Conservation (phyloP, 202 grass and related monocot species). For the Dendrocalamus latiflorus region DNA sequence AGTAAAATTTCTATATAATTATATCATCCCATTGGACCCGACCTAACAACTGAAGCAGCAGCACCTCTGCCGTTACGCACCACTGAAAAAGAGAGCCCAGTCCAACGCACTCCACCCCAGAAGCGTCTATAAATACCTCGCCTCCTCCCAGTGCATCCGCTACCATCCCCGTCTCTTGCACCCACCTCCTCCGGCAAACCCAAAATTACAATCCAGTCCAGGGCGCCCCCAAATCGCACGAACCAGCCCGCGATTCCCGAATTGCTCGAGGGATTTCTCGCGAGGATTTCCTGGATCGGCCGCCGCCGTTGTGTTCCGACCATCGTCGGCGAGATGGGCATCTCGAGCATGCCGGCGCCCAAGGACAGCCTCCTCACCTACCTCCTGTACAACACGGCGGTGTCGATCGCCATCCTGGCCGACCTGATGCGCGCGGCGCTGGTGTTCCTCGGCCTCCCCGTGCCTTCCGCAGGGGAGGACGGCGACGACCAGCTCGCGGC, state of each 20-base stretch:
- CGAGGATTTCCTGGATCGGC: neutral
- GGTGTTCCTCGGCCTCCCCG: constrained; percentile 47
- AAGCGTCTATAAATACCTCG: constrained; percentile 33
- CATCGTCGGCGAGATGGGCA: constrained; percentile 47
- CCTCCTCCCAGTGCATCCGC: neutral
- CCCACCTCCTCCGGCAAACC: neutral
- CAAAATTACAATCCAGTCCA: constrained; percentile 18
- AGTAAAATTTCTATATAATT: too few species aligned
- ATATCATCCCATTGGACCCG: too few species aligned
- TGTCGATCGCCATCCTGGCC: constrained; percentile 53
- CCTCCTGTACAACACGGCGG: constrained; percentile 63
- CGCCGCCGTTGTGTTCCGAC: neutral
- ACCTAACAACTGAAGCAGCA: too few species aligned
- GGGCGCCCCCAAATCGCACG: neutral
- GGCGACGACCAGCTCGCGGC: neutral
- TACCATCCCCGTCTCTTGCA: neutral
- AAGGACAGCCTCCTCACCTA: too few species aligned
- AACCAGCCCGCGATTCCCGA: neutral
- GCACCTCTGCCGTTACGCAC: neutral
- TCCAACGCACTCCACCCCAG: neutral
- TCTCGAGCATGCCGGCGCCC: constrained; percentile 65
- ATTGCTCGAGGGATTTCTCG: neutral
- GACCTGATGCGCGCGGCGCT: constrained; percentile 38
- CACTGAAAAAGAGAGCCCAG: neutral
- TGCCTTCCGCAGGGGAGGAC: constrained; percentile 3